Conservation (phyloP, 768 basidiomycete genomes). For the Suillus ampliporus region DNA sequence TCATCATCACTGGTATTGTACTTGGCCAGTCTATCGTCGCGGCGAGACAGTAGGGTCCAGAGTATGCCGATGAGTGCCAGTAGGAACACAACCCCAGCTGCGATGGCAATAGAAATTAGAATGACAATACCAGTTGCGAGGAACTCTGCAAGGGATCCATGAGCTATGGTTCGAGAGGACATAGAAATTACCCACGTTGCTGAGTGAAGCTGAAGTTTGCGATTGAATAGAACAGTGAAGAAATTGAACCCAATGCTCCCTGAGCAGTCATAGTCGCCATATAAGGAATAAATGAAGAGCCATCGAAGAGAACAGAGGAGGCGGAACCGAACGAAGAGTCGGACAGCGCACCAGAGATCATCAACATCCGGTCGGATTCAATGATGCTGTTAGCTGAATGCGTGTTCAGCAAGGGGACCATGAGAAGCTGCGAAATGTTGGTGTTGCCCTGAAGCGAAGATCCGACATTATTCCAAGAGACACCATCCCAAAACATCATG, state of each 20-base stretch:
- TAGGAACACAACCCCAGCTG: constrained; percentile 91
- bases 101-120: constrained; percentile 95
- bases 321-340: constrained; percentile 77
- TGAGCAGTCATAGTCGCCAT: constrained; percentile 67
- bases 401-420: constrained; percentile 88
- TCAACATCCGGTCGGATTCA: constrained; percentile 84
- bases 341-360: constrained; percentile 81
- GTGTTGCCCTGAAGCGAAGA: constrained; percentile 60
- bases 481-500: constrained; percentile 86
- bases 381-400: constrained; percentile 74
- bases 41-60: constrained; percentile 86
- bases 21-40: constrained; percentile 73
- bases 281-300: constrained; percentile 81
- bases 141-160: constrained; percentile 59
- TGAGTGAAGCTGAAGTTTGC: constrained; percentile 76
- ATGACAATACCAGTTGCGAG: constrained; percentile 94
- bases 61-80: constrained; percentile 84
- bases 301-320: constrained; percentile 89
- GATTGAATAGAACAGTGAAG: constrained; percentile 85
- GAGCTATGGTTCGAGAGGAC: constrained; percentile 17
- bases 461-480: constrained; percentile 71
- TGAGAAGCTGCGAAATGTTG: constrained; percentile 79
- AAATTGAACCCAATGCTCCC: constrained; percentile 73
- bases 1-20: constrained; percentile 69
- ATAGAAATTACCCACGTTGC: constrained; percentile 56